Conservation (phyloP, 176 grass and related monocot genomes). For the Pontederia paniculata region DNA sequence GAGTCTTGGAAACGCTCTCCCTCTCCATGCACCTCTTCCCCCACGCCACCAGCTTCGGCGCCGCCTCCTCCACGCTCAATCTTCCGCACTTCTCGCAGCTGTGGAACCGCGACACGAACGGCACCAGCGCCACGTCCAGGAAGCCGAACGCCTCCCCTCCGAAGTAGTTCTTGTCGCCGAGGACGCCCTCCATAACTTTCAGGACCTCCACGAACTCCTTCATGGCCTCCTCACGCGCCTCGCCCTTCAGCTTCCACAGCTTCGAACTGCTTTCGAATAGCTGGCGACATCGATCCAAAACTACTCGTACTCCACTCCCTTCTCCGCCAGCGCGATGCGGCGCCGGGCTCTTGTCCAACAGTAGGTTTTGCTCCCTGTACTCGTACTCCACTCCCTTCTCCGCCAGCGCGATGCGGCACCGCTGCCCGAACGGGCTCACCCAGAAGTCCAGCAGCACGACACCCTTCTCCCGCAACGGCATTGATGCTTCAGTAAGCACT, state of each 20-base stretch:
- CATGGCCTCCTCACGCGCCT: constrained; percentile 14
- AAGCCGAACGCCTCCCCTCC: constrained; percentile 21
- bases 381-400: no score
- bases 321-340: constrained; percentile 21
- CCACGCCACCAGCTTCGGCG: constrained; percentile 16
- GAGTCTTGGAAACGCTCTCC: constrained; percentile 20
- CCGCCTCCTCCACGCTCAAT: background rate
- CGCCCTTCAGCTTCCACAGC: constrained; percentile 17
- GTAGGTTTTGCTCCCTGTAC: no score
- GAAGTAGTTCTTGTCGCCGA: constrained; percentile 21
- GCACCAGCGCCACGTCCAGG: constrained; percentile 15
- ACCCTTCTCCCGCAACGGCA: no score
- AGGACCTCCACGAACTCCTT: constrained; percentile 17
- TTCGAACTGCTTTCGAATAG: constrained; percentile 17
- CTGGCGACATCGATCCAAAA: background rate
- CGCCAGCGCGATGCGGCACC: background rate
- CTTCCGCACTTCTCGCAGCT: constrained; percentile 19
- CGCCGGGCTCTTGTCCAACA: background rate
- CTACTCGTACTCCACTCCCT: constrained; percentile 11
- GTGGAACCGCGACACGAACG: constrained; percentile 24
- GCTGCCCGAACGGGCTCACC: constrained; percentile 60
- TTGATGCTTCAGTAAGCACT: no score
- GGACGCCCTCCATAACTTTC: constrained; percentile 18
- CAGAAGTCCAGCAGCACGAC: constrained; percentile 7
- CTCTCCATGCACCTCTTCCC: constrained; percentile 24